Percentiles rank a stretch among this genome's conserved stretches.
Evolutionary conservation across 495 filamentous ascomycete species (phyloP).

Genomic region (Xylaria venustula): DNA sequence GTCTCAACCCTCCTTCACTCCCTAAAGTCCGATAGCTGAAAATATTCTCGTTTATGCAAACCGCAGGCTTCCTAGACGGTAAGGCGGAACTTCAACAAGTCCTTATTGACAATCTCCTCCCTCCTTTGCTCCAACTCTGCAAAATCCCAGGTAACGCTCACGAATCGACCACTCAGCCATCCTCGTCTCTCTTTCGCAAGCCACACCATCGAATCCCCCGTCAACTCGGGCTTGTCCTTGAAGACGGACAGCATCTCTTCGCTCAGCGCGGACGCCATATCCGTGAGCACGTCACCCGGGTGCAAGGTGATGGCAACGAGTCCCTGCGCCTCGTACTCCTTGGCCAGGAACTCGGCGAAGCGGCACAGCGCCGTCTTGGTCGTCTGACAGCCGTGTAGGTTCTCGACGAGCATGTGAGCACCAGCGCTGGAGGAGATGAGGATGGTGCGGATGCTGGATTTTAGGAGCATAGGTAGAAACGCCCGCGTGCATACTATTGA

Average conservation of each 20-base stretch:
- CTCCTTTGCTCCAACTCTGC: conserved; percentile 39
- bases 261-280: not conserved
- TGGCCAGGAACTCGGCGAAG: conserved; percentile 10
- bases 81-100: conserved; percentile 45
- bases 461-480: not conserved
- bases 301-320: not conserved
- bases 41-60: too few species aligned
- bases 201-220: conserved; percentile 47
- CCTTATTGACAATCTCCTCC: conserved; percentile 42
- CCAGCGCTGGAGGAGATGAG: not conserved
- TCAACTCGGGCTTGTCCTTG: conserved; percentile 41
- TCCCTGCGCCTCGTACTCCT: conserved; percentile 13
- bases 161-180: conserved; percentile 54
- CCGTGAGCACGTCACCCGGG: conserved; percentile 10
- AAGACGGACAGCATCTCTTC: conserved; percentile 22
- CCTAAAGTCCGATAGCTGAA: too few species aligned
- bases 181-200: conserved; percentile 43
- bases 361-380: conserved; percentile 8
- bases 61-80: conserved; percentile 22
- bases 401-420: conserved; percentile 3
- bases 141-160: conserved; percentile 49
- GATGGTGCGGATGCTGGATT: not conserved
- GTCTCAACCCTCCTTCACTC: too few species aligned
- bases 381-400: conserved; percentile 7
- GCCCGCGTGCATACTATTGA: conserved; percentile 6